A percentile compares a stretch with the other conserved stretches of the same genome.
phyloP scores from a whole-genome alignment of 345 rosid genomes.

The Erysimum cheiranthoides region DNA sequence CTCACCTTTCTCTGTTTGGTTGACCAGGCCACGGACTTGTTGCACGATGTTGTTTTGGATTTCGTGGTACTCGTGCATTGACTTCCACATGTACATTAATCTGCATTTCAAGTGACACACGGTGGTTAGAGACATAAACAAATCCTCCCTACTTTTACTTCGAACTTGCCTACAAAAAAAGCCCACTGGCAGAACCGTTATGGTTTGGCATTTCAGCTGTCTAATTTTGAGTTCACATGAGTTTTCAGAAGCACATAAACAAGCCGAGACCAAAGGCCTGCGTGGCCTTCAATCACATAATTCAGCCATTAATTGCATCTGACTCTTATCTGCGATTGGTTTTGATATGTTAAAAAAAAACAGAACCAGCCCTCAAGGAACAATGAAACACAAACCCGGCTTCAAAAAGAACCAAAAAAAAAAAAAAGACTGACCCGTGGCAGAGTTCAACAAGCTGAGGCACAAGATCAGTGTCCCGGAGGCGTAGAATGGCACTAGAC shows the following conservation, averaged over 20 bases:
- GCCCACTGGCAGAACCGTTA: conserved; percentile 1
- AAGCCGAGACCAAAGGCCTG: conserved; percentile 13
- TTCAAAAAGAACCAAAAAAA: background rate
- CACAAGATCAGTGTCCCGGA: conserved; percentile 83
- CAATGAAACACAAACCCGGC: background rate
- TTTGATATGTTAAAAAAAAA: background rate
- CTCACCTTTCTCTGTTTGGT: conserved; percentile 65
- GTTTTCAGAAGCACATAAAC: background rate
- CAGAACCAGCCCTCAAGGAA: background rate
- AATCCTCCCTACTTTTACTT: background rate
- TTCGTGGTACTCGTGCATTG: conserved; percentile 87
- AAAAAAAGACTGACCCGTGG: conserved; percentile 65
- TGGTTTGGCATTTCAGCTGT: background rate
- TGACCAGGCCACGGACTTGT: conserved; percentile 88
- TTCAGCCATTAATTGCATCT: background rate
- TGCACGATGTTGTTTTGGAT: conserved; percentile 83
- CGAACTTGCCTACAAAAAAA: background rate
- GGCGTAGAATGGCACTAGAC: conserved; percentile 72
- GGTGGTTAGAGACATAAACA: conserved; percentile 11
- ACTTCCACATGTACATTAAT: conserved; percentile 93
- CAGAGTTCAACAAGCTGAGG: conserved; percentile 86
- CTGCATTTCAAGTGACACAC: conserved; percentile 52
- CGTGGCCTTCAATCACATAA: background rate
- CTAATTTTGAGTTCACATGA: background rate
- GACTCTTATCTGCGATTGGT: background rate